Base-by-base conservation (phyloP, 1,284 basidiomycete genomes). In the Phylloboletellus chloephorus region DNA sequence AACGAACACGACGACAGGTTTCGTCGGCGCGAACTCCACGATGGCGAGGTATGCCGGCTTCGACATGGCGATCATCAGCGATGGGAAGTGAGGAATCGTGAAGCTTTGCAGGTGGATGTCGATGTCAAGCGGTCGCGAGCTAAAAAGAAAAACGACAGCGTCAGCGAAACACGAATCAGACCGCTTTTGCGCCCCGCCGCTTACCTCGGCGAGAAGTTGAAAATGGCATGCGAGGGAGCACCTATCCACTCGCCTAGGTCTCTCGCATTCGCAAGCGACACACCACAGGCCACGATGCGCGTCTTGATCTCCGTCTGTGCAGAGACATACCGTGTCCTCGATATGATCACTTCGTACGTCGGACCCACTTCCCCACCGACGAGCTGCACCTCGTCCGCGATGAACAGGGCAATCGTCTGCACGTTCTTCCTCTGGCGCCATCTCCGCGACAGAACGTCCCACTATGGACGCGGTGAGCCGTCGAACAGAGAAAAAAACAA, bases 221-320 rank as follows among this genome's bases (percentile, higher is more conserved):
- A 98, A 49, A 97, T 89, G 7, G 88, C 87, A 60, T 95, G 91
- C 4, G 85, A 82, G 1, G 86, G 84, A 0, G 86, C 93, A 22
- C 94, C 95, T 65, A 99, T 91, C 96, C 96, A 98, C 59, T 98
- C 95, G 22, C 94, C 93, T 0, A 99, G 71, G 62, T 98, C 96
- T 19, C 88, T 77, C 1, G 93, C 94, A 57, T 98, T 98, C n/a
- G 93, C 90, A 10, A 98, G 74, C 2, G 94, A 96, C 2, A 96
- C 93, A 46, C 87, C 84, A 56, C 92, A 92, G 0, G 92, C 94
- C 28, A 98, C 87, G 43, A 98, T 88, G 33, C 94, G 82, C 0
- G 93, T 97, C 61, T 87, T 83, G 54, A 81, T 77, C 44, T 89
- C 88, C 0, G 90, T 95, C 63, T 98, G 93, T n/a, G 91, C 91